These are phyloP conservation scores for Pichia sp. DNA, from an alignment of 1,139 yeast genomes.

Conservation along the genomic window DNA sequence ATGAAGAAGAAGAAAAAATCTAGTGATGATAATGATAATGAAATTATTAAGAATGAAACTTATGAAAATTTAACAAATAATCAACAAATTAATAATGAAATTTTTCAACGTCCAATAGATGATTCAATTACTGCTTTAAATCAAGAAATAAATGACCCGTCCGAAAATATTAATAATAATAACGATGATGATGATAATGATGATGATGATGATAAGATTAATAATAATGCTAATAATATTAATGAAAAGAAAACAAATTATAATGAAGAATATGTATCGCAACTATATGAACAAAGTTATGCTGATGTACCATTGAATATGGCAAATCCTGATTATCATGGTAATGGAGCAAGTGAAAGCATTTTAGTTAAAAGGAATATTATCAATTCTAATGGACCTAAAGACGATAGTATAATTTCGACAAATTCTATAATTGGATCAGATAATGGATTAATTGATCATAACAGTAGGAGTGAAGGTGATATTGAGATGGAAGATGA, in stretches of 20 bases:
- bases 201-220: no score
- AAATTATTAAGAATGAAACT: conserved; percentile 4
- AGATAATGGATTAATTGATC: no score
- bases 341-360: conserved; percentile 11
- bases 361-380: conserved; percentile 2
- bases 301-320: conserved; percentile 18
- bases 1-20: conserved; percentile 33
- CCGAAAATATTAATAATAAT: no score
- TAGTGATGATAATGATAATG: background rate
- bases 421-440: no score
- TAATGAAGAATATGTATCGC: conserved; percentile 26
- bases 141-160: no score
- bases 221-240: no score
- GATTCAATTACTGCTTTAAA: conserved; percentile 7
- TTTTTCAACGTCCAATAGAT: conserved; percentile 6
- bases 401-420: background rate
- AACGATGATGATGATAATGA: conserved; percentile 11
- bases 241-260: conserved; percentile 2
- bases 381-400: background rate
- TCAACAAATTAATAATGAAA: no score
- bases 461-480: no score
- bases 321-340: conserved; percentile 26
- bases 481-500: background rate
- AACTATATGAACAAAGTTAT: conserved; percentile 27
- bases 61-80: no score